A percentile compares a stretch with the other conserved stretches of the same genome.
These are phyloP conservation scores for Tetrapisispora taiwanensis DNA, from an alignment of 805 yeast genomes.

Conservation along the genomic window DNA sequence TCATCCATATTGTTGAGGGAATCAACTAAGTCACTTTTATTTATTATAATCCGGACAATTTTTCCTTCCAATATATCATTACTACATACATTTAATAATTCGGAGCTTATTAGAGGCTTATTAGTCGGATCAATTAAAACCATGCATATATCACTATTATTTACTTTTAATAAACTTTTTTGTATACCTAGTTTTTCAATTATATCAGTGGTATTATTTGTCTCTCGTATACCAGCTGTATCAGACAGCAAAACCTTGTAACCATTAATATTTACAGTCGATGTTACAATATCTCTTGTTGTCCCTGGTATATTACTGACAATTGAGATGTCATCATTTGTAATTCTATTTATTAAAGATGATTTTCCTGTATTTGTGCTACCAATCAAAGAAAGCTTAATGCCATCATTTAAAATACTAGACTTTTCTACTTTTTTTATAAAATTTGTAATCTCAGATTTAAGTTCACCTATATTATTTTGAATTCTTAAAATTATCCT, in stretches of 20 bases:
- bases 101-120: slow-evolving; percentile 24
- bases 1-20: slow-evolving; percentile 10
- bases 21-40: slow-evolving; percentile 46
- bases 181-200: slow-evolving; percentile 76
- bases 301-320: slow-evolving; percentile 92
- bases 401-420: slow-evolving; percentile 60
- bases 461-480: slow-evolving; percentile 32
- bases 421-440: slow-evolving; percentile 41
- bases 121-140: slow-evolving; percentile 25
- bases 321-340: slow-evolving; percentile 74
- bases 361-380: slow-evolving; percentile 97
- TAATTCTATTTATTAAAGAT: slow-evolving; percentile 66
- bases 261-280: slow-evolving; percentile 73
- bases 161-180: slow-evolving; percentile 55
- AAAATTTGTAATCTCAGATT: slow-evolving; percentile 36
- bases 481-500: slow-evolving; percentile 32
- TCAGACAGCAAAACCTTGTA: slow-evolving; percentile 78
- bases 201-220: slow-evolving; percentile 34
- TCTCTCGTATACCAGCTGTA: slow-evolving; percentile 76
- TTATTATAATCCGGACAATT: slow-evolving; percentile 37
- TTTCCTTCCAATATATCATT: slow-evolving; percentile 8
- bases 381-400: slow-evolving; percentile 65
- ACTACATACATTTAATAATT: slow-evolving; percentile 24
- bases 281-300: slow-evolving; percentile 79
- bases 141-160: slow-evolving; percentile 59